Percentiles rank a stretch among this genome's conserved stretches.
These are phyloP conservation scores for Claviceps pazoutovae DNA, from an alignment of 2,329 filamentous ascomycete genomes.

Conservation along the genomic window DNA sequence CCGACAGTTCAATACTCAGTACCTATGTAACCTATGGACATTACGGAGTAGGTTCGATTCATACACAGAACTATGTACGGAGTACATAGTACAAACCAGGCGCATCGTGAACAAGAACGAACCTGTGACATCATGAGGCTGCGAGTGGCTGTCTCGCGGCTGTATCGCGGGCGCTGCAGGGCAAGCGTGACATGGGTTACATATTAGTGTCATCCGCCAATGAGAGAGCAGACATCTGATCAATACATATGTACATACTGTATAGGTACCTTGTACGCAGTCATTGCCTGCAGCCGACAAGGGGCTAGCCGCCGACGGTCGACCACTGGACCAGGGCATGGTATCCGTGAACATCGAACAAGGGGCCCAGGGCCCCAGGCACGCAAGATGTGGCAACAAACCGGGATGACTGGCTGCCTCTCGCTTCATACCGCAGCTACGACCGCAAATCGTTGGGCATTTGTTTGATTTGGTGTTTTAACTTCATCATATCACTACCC, in stretches of 20 bases:
- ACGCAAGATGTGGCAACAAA: too few relatives aligned
- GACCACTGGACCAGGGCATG: too few relatives aligned
- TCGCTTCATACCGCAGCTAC: background rate
- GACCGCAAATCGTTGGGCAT: background rate
- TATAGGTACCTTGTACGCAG: too few relatives aligned
- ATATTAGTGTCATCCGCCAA: background rate
- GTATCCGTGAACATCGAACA: too few relatives aligned
- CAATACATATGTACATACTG: too few relatives aligned
- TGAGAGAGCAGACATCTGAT: background rate
- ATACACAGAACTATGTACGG: background rate
- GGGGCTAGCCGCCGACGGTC: too few relatives aligned
- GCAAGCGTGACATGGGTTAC: background rate
- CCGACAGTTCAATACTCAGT: too few relatives aligned
- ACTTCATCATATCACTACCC: too few relatives aligned
- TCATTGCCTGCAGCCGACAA: too few relatives aligned
- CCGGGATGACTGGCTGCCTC: background rate
- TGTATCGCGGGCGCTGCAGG: background rate
- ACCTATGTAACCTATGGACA: too few relatives aligned
- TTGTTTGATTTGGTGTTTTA: too few relatives aligned
- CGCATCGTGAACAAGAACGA: background rate
- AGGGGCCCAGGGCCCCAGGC: background rate
- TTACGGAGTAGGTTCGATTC: too few relatives aligned
- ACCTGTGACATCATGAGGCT: conserved; percentile 22
- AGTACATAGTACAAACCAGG: background rate
- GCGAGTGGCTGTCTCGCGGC: conserved; percentile 6